These are phyloP conservation scores for Pseudogymnoascus sp. DNA, from an alignment of 2,329 filamentous ascomycete genomes.

Conservation along the genomic window DNA sequence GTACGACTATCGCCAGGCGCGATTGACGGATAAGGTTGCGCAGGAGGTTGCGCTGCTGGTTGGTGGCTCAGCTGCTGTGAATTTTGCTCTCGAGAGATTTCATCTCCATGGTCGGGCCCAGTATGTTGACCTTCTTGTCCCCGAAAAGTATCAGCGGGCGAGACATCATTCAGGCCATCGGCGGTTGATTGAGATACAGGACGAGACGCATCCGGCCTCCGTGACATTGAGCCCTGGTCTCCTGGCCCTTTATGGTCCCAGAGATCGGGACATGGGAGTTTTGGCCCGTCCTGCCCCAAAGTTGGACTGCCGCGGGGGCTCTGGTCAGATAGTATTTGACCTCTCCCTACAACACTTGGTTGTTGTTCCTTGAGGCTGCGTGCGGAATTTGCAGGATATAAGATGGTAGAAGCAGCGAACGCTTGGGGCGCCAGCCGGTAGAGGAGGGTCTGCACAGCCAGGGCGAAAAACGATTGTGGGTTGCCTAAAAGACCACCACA, in stretches of 20 bases:
- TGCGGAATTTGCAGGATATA: conserved; percentile 10
- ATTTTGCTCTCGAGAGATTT: not conserved
- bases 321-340: conserved; percentile 16
- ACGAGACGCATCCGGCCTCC: conserved; percentile 48
- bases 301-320: not conserved
- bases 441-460: conserved; percentile 33
- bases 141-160: not conserved
- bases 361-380: conserved; percentile 14
- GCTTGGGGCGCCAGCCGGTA: conserved; percentile 23
- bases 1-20: conserved; percentile 16
- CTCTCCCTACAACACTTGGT: conserved; percentile 18
- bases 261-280: conserved; percentile 50
- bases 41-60: conserved; percentile 8
- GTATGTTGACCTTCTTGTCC: not conserved
- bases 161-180: conserved; percentile 22
- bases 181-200: conserved; percentile 40
- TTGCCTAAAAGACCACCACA: conserved; percentile 4
- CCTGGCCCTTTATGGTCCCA: conserved; percentile 42
- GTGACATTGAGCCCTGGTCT: conserved; percentile 57
- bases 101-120: not conserved
- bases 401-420: conserved; percentile 12
- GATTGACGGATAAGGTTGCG: conserved; percentile 14
- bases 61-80: not conserved
- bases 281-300: conserved; percentile 19
- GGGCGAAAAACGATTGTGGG: conserved; percentile 24